These are phyloP conservation scores for Cladosporium sp. DNA, from an alignment of 2,329 filamentous ascomycete genomes.

Conservation along the genomic window DNA sequence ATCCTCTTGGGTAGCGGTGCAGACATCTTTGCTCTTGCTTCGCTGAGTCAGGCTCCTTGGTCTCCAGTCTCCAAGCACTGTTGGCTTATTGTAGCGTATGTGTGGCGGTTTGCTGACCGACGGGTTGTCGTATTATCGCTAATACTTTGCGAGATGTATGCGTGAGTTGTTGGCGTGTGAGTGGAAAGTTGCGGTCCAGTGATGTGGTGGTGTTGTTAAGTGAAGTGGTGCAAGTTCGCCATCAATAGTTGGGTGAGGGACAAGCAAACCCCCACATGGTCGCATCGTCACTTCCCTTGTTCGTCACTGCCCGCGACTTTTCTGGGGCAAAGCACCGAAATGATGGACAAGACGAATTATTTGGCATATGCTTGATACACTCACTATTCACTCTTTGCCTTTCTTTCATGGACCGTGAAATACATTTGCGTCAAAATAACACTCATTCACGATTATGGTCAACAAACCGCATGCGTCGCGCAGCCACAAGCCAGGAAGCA, in stretches of 20 bases:
- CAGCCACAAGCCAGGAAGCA: constrained; percentile 40
- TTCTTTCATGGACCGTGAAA: not conserved
- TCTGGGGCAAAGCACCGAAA: constrained; percentile 1
- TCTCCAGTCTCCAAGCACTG: not conserved
- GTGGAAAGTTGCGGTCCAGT: not conserved
- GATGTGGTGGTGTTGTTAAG: not conserved
- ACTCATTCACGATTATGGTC: constrained; percentile 39
- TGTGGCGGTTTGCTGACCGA: not conserved
- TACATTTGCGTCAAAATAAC: not conserved
- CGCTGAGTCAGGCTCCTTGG: constrained; percentile 9
- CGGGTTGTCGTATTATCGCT: not conserved
- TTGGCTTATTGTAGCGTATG: not conserved
- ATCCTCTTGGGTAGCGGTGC: constrained; percentile 82
- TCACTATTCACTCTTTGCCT: not conserved
- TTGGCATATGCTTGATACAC: not conserved
- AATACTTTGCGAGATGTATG: not conserved
- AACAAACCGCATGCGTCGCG: constrained; percentile 53
- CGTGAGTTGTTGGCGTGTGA: not conserved
- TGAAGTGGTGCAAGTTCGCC: constrained; percentile 2
- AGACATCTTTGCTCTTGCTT: constrained; percentile 53
- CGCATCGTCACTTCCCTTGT: not conserved
- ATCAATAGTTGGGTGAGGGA: not conserved
- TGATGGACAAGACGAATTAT: not conserved
- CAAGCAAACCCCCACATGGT: constrained; percentile 1
- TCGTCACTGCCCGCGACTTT: constrained; percentile 5